Percentiles rank a stretch among this genome's conserved stretches.
These are phyloP conservation scores for Globisporangium nodosum DNA, from an alignment of 352 stramenopile genomes.

Conservation along the genomic window DNA sequence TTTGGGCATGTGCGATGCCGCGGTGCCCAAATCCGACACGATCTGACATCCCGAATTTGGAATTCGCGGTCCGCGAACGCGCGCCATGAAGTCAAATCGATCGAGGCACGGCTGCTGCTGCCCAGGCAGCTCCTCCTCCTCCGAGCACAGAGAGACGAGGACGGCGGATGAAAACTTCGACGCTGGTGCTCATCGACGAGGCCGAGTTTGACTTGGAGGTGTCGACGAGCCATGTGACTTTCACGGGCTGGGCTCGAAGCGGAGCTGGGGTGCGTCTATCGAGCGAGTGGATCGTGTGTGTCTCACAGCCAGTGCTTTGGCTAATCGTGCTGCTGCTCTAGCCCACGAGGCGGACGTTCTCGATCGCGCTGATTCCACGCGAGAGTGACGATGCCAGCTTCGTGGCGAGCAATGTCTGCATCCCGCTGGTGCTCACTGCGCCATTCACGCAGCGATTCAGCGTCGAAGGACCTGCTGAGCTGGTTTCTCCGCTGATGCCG, in stretches of 20 bases:
- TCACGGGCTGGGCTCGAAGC: constrained; percentile 15
- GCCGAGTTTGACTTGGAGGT: constrained; percentile 24
- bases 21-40: no score
- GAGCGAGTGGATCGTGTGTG: neutral
- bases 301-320: neutral
- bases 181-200: constrained; percentile 27
- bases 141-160: no score
- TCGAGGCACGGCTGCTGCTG: no score
- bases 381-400: neutral
- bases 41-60: no score
- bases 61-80: neutral
- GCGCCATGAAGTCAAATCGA: no score
- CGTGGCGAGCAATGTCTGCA: neutral
- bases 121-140: neutral
- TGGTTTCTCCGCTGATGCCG: constrained; percentile 14
- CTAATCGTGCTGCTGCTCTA: neutral
- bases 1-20: no score
- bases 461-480: constrained; percentile 10
- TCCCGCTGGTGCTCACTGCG: constrained; percentile 46
- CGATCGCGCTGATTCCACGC: constrained; percentile 5
- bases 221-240: constrained; percentile 13
- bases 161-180: constrained; percentile 11
- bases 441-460: constrained; percentile 47
- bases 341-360: constrained; percentile 1
- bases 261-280: constrained; percentile 6